Percentiles rank a stretch among this genome's conserved stretches.
phyloP scores from a whole-genome alignment of 495 filamentous ascomycete species.

The Baudoinia panamericana region DNA sequence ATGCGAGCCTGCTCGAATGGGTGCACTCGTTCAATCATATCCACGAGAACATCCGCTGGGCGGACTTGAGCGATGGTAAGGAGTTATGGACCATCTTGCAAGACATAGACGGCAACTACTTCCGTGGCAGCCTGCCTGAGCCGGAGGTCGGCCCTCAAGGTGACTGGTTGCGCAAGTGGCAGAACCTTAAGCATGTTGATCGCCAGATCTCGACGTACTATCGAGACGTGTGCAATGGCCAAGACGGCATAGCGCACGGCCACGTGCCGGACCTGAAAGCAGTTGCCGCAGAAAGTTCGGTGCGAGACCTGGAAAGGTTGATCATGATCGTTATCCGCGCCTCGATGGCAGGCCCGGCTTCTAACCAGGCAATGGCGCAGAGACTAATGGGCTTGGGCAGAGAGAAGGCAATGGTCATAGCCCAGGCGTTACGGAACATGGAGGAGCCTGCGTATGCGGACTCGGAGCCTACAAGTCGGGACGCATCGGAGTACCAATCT shows the following conservation, averaged over 20 bases:
- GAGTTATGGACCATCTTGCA: slow-evolving; percentile 55
- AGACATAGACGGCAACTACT: slow-evolving; percentile 55
- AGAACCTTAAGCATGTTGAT: slow-evolving; percentile 50
- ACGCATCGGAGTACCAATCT: slow-evolving; percentile 14
- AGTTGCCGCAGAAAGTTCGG: slow-evolving; percentile 35
- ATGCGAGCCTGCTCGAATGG: slow-evolving; percentile 18
- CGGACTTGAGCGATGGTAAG: slow-evolving; percentile 62
- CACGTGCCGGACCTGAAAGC: slow-evolving; percentile 46
- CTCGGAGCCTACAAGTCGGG: slow-evolving; percentile 9
- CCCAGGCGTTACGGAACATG: slow-evolving; percentile 26
- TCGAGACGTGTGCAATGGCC: slow-evolving; percentile 30
- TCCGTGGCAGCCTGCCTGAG: slow-evolving; percentile 48
- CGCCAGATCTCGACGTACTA: slow-evolving; percentile 55
- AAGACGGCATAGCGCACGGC: slow-evolving; percentile 26
- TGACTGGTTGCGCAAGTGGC: slow-evolving; percentile 19
- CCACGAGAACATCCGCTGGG: slow-evolving; percentile 24
- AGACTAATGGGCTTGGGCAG: slow-evolving; percentile 25
- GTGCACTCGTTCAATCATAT: slow-evolving; percentile 15
- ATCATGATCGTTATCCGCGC: slow-evolving; percentile 28
- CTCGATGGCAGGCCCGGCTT: slow-evolving; percentile 24
- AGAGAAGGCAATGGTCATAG: slow-evolving; percentile 24
- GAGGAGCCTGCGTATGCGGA: slow-evolving; percentile 22
- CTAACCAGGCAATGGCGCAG: slow-evolving; percentile 29
- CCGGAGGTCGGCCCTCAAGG: slow-evolving; percentile 30
- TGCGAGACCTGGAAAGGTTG: slow-evolving; percentile 19